Base-by-base conservation (phyloP, 495 filamentous ascomycete genomes). In the Neurospora cerealis region DNA sequence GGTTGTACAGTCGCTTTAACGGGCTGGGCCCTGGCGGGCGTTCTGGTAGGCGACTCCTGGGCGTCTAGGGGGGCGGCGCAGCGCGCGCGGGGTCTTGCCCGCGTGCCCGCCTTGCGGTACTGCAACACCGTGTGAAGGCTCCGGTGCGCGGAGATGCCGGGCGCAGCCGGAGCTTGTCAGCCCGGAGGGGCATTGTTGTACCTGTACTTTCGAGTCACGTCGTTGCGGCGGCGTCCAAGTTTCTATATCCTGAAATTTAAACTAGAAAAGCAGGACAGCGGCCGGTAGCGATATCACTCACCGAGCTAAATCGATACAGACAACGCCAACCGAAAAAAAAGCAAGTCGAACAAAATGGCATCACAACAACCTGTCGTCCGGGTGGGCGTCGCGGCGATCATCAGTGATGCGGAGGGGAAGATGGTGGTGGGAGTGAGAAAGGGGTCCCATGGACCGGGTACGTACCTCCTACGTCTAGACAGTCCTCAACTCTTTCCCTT, bases 361-460 rank as follows among this genome's bases (percentile, higher is more conserved):
- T 24, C 75, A 0, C 73, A 73, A 37, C 48, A 11, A 17, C 75
- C 76, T 7, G 74, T 75, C 2, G 77, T 79, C 8, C 71, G 80
- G 1, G 83, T 85, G 6, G 85, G 85, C 54, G 79, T 86, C 46
- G 83, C 83, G 0, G 82, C 80, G 13, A 54, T 86, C 24, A 71
- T 86, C 40, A 72, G 72, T 13, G 78, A 85, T 69, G 73, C 42
- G 19, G 54, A 79, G n/a, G 81, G 80, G 1, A 76, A 78, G 60
- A 42, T 86, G n/a, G 69, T 86, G 5, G 62, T 85, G 34, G 83
- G 85, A 2, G 77, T 80, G 48, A 79, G 85, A 21, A 84, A 81
- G 72, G 83, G 81, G 3, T 80, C 76, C 32, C 83, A 84, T 72
- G 83, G 83, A 10, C 75, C 78, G 0, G 83, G 84, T 84, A 74